A percentile compares a stretch with the other conserved stretches of the same genome.
Conservation (phyloP, 306 rosid species). For the Elaeagnus macrophylla region DNA sequence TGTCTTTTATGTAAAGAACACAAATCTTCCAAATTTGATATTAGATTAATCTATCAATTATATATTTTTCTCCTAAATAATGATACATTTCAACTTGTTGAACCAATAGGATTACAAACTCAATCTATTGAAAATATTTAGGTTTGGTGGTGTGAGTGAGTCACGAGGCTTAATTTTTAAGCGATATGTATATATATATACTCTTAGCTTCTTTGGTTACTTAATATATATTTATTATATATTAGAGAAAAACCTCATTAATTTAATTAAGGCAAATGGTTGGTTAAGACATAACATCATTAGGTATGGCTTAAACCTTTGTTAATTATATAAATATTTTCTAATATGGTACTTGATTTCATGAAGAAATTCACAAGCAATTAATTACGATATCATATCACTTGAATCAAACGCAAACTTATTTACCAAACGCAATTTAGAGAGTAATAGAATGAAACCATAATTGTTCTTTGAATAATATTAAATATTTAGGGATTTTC, state of each 20-base stretch:
- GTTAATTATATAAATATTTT: background rate
- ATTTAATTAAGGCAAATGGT: conserved; percentile 30
- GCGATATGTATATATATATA: too few relatives aligned
- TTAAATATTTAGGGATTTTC: too few relatives aligned
- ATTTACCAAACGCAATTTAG: too few relatives aligned
- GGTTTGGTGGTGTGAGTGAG: conserved; percentile 53
- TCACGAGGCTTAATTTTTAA: conserved; percentile 47
- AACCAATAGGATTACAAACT: conserved; percentile 26
- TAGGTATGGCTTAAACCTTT: conserved; percentile 29
- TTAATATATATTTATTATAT: conserved; percentile 17
- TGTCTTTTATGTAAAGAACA: too few relatives aligned
- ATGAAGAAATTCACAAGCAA: background rate
- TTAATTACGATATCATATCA: too few relatives aligned
- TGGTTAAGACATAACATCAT: conserved; percentile 52
- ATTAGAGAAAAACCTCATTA: conserved; percentile 18
- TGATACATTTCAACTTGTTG: conserved; percentile 34
- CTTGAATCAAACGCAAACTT: too few relatives aligned
- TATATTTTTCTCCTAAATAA: conserved; percentile 18
- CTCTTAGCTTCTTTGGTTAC: conserved; percentile 27
- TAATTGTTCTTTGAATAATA: too few relatives aligned
- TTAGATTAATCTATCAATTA: too few relatives aligned
- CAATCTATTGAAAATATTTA: conserved; percentile 12
- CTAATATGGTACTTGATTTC: background rate
- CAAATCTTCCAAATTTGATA: too few relatives aligned
- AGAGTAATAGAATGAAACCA: too few relatives aligned